Percentiles rank a stretch among this genome's conserved stretches.
phyloP scores from a whole-genome alignment of 305 asterid species.

The Rubia balearica region DNA sequence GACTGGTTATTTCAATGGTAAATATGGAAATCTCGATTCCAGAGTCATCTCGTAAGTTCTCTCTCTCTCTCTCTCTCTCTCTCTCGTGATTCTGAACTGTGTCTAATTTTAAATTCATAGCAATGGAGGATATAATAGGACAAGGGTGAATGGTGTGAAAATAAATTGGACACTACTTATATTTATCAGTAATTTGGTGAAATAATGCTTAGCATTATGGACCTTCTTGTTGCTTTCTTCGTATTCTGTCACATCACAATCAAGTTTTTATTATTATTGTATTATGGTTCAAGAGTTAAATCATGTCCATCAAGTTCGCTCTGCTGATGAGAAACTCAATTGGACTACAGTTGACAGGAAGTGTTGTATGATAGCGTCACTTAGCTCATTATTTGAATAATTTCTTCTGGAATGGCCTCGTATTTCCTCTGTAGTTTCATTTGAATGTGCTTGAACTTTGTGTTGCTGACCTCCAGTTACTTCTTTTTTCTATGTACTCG shows the following conservation, averaged over 20 bases:
- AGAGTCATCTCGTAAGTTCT: constrained; percentile 87
- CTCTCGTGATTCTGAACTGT: not conserved
- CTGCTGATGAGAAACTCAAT: not conserved
- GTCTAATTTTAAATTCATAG: not conserved
- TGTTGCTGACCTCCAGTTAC: not conserved
- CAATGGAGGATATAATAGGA: not conserved
- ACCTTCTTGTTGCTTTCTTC: not conserved
- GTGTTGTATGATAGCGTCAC: not conserved
- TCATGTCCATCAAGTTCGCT: not conserved
- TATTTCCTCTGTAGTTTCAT: not conserved
- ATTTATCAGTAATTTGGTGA: not conserved
- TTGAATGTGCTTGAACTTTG: not conserved
- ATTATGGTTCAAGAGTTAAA: constrained; percentile 1
- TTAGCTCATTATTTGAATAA: not conserved
- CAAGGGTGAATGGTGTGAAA: not conserved
- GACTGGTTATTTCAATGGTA: constrained; percentile 84
- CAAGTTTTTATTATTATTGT: not conserved
- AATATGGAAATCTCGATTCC: constrained; percentile 94
- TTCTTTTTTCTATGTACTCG: not conserved
- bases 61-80: constrained; percentile 27
- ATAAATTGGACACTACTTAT: not conserved
- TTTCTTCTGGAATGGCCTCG: not conserved
- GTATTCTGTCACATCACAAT: not conserved
- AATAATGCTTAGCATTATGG: not conserved
- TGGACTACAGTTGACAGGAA: not conserved